These are phyloP conservation scores for Antitrichia curtipendula DNA, from an alignment of 225 moss, liverwort and hornwort species.

Conservation along the genomic window DNA sequence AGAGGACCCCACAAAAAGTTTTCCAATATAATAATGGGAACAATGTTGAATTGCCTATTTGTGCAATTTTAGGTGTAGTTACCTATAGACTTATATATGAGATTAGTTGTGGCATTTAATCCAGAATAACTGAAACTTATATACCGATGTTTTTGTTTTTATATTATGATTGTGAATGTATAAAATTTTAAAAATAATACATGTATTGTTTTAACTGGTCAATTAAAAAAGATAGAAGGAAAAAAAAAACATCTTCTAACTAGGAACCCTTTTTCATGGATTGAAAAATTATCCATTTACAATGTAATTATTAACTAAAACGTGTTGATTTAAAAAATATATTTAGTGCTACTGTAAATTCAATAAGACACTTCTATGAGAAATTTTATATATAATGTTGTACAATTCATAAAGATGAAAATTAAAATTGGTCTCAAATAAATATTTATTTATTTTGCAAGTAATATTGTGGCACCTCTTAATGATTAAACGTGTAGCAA, in stretches of 20 bases:
- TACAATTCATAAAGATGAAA: neutral
- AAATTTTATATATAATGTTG: neutral
- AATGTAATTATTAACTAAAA: neutral
- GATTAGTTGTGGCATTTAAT: no score
- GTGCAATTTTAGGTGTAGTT: neutral
- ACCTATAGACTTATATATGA: no score
- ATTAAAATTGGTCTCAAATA: neutral
- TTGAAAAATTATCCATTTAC: neutral
- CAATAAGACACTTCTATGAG: neutral
- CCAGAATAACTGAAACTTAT: neutral
- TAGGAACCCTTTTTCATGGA: no score
- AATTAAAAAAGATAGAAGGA: neutral
- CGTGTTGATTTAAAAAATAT: neutral
- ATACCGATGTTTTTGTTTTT: neutral
- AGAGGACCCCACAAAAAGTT: no score
- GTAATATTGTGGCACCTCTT: neutral
- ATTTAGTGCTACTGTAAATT: neutral
- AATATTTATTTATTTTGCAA: neutral
- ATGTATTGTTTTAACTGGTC: neutral
- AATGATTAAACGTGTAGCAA: neutral
- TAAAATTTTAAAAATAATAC: neutral
- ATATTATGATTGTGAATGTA: neutral
- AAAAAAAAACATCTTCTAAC: neutral
- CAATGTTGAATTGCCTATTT: no score
- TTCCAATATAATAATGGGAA: no score